phyloP scores from a whole-genome alignment of 176 grass and related monocot genomes.

The Stipa capillata region DNA sequence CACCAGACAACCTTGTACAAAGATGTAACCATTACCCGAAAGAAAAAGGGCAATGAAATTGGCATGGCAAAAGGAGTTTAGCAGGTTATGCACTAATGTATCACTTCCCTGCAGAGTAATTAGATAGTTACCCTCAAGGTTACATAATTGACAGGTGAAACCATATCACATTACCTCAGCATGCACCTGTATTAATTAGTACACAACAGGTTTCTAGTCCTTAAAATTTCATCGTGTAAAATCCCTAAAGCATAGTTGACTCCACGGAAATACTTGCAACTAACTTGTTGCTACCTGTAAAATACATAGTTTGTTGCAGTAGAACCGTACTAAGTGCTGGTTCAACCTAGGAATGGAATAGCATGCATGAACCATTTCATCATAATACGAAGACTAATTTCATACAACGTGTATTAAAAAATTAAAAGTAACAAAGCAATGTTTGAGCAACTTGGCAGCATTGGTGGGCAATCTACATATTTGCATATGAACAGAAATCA shows the following conservation, averaged over 20 bases:
- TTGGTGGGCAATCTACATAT: not conserved
- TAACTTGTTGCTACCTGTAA: not conserved
- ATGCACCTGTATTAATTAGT: not conserved
- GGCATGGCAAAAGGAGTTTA: not conserved
- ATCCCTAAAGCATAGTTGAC: not conserved
- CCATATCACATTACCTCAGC: not conserved
- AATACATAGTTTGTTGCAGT: not conserved
- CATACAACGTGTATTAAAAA: not conserved
- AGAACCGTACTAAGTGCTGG: not conserved
- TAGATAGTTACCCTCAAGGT: not conserved
- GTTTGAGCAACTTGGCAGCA: not conserved
- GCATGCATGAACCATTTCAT: not conserved
- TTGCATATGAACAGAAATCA: not conserved
- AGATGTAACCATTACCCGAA: not conserved
- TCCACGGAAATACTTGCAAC: not conserved
- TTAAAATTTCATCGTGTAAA: not conserved
- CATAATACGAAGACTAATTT: not conserved
- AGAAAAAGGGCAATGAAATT: not conserved
- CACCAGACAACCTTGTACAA: not conserved
- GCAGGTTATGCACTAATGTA: not conserved
- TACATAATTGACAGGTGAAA: not conserved
- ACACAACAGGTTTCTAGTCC: not conserved
- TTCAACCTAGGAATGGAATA: not conserved
- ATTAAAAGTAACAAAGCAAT: not conserved
- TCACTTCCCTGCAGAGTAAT: not conserved